Base-by-base conservation (phyloP, 768 basidiomycete genomes). In the Pleurotus platypus region DNA sequence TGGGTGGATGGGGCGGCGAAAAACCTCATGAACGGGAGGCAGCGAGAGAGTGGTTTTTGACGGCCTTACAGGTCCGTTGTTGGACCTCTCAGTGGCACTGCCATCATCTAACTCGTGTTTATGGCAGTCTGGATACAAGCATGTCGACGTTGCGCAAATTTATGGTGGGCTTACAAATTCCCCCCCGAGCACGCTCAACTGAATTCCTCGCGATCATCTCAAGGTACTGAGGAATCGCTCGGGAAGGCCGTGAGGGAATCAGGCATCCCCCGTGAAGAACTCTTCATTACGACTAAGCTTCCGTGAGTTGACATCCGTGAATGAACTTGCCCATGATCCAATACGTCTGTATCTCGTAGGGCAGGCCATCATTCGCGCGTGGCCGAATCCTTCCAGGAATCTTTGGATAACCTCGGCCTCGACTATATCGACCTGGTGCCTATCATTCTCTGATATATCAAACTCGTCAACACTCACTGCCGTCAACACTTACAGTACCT, bases 231-330 rank as follows among this genome's bases (percentile, higher is more conserved):
- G 55, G 64, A 63, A 22, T 66, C 69, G 3, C 76, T 80, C 13
- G 78, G 80, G 1, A 61, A 70, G 5, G 78, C 75, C 0, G 69
- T 84, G 55, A 72, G 71, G 43, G 75, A 69, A 8, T 81, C 78
- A n/a, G 79, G 79, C 2, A 69, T 81, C 37, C 74, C 78, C 3
- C 74, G 81, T 22, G 71, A 77, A 24, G 71, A 81, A 35, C 62
- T 82, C 27, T 81, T 77, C 61, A 67, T 83, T 24, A 81, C 79
- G 0, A 80, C 80, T 13, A 83, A 83, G 60, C 67, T 81, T 37
- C 68, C 73, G 66, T 76, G 58, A 62, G 72, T 63, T 24, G 26
- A 5, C 8, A n/a, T 15, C 8, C 5, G 8, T 27, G 27, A 5
- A 27, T 50, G 9, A 50, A 5, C 27, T n/a, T 0, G 47, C 35